Evolutionary conservation across 1,139 yeast species (phyloP).

Genomic region (Lodderomyces theae): DNA sequence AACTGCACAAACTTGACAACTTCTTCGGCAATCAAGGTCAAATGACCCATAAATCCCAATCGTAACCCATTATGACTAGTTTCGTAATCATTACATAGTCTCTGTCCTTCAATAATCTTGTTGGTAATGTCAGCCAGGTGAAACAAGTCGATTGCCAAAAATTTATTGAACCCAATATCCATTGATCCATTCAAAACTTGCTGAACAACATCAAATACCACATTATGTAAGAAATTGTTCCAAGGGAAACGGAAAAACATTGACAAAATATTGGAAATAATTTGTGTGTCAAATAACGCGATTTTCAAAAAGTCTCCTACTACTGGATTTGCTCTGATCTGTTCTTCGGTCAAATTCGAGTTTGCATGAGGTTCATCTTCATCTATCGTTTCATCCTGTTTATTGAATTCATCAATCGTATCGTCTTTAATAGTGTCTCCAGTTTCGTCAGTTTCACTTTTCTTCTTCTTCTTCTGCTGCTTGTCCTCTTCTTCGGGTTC

Average conservation of each 20-base stretch:
- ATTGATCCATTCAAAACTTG: constrained; percentile 94
- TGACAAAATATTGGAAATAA: constrained; percentile 69
- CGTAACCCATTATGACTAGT: constrained; percentile 61
- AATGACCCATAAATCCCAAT: constrained; percentile 95
- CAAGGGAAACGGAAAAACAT: constrained; percentile 95
- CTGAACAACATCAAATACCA: constrained; percentile 95
- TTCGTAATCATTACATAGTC: constrained; percentile 68
- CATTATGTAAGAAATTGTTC: constrained; percentile 96
- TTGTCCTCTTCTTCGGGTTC: no score
- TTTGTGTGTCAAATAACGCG: constrained; percentile 77
- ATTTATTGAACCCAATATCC: constrained; percentile 86
- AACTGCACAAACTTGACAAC: constrained; percentile 89
- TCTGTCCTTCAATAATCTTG: constrained; percentile 80
- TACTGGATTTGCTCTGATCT: constrained; percentile 69
- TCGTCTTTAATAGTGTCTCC: constrained; percentile 17
- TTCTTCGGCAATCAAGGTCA: constrained; percentile 93
- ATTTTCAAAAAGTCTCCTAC: constrained; percentile 89
- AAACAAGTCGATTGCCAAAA: constrained; percentile 82
- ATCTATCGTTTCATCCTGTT: constrained; percentile 23
- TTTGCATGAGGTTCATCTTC: constrained; percentile 49
- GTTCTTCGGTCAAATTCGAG: constrained; percentile 55
- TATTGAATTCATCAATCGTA: constrained; percentile 49
- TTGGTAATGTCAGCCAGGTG: constrained; percentile 75
- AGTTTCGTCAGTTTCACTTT: constrained; percentile 9
- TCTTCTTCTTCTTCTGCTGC: no score